Conservation (phyloP, 2,329 filamentous ascomycete genomes). For the Claviceps sp. region DNA sequence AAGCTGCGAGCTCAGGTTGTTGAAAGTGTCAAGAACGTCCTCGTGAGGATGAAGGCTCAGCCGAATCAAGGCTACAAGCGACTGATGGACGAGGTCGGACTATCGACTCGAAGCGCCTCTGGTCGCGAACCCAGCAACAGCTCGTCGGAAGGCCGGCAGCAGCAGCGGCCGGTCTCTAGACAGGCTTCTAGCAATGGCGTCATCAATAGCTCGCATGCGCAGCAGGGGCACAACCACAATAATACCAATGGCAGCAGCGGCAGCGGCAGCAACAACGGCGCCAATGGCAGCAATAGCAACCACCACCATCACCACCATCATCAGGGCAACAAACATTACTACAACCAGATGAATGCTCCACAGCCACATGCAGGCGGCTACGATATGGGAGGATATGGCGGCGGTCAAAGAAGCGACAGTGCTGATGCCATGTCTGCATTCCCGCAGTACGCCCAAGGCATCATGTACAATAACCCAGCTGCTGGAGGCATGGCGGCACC, state of each 20-base stretch:
- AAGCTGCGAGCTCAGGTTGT: slow-evolving; percentile 75
- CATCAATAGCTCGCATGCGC: slow-evolving; percentile 27
- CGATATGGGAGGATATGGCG: slow-evolving; percentile 35
- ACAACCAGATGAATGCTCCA: slow-evolving; percentile 34
- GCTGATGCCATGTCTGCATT: slow-evolving; percentile 38
- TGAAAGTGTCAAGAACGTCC: slow-evolving; percentile 80
- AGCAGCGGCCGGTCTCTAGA: slow-evolving; percentile 42
- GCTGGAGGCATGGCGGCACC: slow-evolving; percentile 31
- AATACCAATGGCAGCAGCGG: no score
- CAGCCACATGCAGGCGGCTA: slow-evolving; percentile 28
- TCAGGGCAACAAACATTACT: slow-evolving; percentile 33
- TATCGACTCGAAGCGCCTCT: slow-evolving; percentile 51
- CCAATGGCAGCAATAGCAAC: slow-evolving; percentile 22
- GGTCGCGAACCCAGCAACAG: slow-evolving; percentile 30
- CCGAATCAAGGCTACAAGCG: slow-evolving; percentile 95
- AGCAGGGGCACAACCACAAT: slow-evolving; percentile 12
- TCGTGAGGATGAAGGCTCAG: slow-evolving; percentile 82
- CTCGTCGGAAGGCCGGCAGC: slow-evolving; percentile 33
- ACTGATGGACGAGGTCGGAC: slow-evolving; percentile 93
- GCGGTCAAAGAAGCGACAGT: slow-evolving; percentile 38
- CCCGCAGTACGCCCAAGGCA: slow-evolving; percentile 34
- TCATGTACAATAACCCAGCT: slow-evolving; percentile 36
- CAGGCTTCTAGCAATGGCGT: slow-evolving; percentile 27
- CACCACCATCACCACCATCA: slow-evolving; percentile 14
- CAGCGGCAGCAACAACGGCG: no score